Base-by-base conservation (phyloP, 768 basidiomycete genomes). In the Suillus luteus region DNA sequence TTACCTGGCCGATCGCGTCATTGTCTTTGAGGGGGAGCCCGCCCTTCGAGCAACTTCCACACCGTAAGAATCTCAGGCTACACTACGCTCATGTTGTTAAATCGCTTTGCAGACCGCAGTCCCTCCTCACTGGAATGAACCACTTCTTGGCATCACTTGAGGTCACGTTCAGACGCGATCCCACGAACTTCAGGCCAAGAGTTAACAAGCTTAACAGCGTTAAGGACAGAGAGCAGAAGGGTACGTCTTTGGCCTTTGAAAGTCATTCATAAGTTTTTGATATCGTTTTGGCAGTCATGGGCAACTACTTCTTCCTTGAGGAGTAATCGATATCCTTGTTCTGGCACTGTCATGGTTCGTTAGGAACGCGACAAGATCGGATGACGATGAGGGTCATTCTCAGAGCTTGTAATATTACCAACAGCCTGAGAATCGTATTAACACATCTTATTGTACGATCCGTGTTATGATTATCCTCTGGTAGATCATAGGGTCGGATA, bases 81-180 rank as follows among this genome's bases (percentile, higher is more conserved):
- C 52, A 33, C 40, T 61, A 43, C 31, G 46, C 46, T 41, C 12
- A n/a, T 33, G 27, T 55, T 37, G 31, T 60, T 70, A 15, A 63
- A 22, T 61, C 17, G 40, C 43, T 54, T 55, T 61, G 6, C 70
- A 96, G 94, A 65, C 96, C 97, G 4, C 95, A 99, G 77, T 93
- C 94, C 7, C 83, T 99, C 27, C 82, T 99, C 62, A 90, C 94
- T 12, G 97, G 97, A 35, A 98, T 99, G 96, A 99, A 99, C 82
- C 89, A 90, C 70, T 99, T 99, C 87, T 79, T 99, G 63, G 91
- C 92, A 1, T 94, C 92, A 12, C 82, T 99, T 15, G 95, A 99
- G 77, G 96, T 99, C 75, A 99, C 97, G 1, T 99, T 99, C 89
- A 85, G 97, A 65, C 89, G 97, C 69, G 97, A 99, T 78, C 97